Percentiles rank a stretch among this genome's conserved stretches.
Conservation (phyloP, 768 basidiomycete species). For the Coprinopsis marcescibilis region DNA sequence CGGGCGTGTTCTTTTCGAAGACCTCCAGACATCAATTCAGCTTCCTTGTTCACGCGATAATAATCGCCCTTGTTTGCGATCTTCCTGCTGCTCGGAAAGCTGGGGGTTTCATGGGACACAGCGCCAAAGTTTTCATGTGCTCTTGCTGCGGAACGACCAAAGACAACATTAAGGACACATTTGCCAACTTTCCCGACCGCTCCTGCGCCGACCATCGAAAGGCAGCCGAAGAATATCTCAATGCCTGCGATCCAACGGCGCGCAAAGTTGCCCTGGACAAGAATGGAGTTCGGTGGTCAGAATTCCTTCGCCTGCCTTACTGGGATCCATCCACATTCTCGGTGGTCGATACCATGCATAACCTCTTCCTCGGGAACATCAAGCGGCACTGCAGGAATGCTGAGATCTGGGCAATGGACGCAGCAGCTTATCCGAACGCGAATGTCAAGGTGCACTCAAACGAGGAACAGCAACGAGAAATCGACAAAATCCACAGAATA, state of each 20-base stretch:
- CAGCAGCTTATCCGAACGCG: background rate
- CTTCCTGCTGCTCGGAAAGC: conserved; percentile 24
- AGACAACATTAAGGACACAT: conserved; percentile 4
- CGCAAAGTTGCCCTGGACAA: background rate
- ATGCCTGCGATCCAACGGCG: background rate
- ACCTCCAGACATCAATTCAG: conserved; percentile 18
- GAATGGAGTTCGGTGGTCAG: conserved; percentile 11
- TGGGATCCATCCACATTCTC: conserved; percentile 8
- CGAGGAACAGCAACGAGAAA: background rate
- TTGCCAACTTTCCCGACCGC: conserved; percentile 2
- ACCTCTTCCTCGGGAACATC: conserved; percentile 8
- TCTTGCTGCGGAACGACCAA: conserved; percentile 3
- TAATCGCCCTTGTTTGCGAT: conserved; percentile 30
- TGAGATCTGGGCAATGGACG: conserved; percentile 8
- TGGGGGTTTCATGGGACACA: conserved; percentile 18
- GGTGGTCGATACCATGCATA: conserved; percentile 14
- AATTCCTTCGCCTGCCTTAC: conserved; percentile 11
- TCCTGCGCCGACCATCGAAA: background rate
- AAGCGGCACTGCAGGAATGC: conserved; percentile 3
- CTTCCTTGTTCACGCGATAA: conserved; percentile 16
- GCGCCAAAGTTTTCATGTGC: conserved; percentile 9
- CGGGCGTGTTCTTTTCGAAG: conserved; percentile 19
- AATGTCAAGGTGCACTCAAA: background rate
- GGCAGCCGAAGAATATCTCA: background rate
- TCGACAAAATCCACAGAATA: background rate